phyloP scores from a whole-genome alignment of 2,329 filamentous ascomycete genomes.

The Colletotrichum lindemuthianum region DNA sequence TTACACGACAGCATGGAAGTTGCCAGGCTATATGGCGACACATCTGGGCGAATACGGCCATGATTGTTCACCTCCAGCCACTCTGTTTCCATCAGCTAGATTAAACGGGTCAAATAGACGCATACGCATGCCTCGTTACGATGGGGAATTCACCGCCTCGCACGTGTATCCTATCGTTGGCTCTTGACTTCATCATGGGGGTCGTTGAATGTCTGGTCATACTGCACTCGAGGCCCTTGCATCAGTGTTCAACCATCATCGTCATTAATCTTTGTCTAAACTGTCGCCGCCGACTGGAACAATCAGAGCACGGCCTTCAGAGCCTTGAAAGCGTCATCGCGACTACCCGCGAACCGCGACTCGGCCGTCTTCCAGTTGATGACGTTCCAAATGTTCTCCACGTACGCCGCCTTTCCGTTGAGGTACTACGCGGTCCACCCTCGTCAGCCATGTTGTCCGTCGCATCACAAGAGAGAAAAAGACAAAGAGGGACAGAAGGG shows the following conservation, averaged over 20 bases:
- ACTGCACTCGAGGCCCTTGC: not conserved
- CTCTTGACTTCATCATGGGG: too few relatives aligned
- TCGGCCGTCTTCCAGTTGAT: slow-evolving; percentile 82
- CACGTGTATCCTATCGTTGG: too few relatives aligned
- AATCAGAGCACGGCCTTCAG: slow-evolving; percentile 54
- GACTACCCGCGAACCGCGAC: slow-evolving; percentile 64
- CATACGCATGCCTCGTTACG: too few relatives aligned
- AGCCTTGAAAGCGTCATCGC: slow-evolving; percentile 57
- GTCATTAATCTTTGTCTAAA: not conserved
- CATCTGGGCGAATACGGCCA: not conserved
- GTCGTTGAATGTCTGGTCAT: too few relatives aligned
- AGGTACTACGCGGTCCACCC: slow-evolving; percentile 67
- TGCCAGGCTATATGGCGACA: slow-evolving; percentile 10
- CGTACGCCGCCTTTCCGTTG: slow-evolving; percentile 79
- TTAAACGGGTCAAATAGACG: too few relatives aligned
- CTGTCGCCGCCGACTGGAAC: not conserved
- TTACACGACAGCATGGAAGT: slow-evolving; percentile 14
- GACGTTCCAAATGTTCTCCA: slow-evolving; percentile 81
- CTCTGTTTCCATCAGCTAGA: not conserved
- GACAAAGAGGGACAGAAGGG: not conserved
- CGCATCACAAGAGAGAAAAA: not conserved
- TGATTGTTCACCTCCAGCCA: slow-evolving; percentile 12
- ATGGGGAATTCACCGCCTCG: too few relatives aligned
- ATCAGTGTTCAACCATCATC: not conserved
- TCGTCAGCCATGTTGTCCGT: slow-evolving; percentile 20